Conservation (phyloP, 805 yeast genomes). For the Yamadazyma philogaea region DNA sequence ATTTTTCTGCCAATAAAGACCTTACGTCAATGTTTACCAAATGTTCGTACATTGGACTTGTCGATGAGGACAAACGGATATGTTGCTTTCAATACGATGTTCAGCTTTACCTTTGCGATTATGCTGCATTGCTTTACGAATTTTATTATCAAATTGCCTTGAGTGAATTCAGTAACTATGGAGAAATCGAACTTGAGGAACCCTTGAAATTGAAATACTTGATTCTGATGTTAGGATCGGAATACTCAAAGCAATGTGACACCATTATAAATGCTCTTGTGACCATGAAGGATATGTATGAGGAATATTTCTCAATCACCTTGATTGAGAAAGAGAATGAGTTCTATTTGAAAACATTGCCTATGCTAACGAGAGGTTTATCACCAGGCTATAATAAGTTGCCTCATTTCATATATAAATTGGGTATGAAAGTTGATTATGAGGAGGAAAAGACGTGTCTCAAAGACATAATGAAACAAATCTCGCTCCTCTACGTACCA, state of each 20-base stretch:
- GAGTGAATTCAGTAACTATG: conserved; percentile 79
- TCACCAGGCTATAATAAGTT: conserved; percentile 62
- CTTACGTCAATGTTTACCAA: conserved; percentile 68
- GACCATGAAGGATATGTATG: conserved; percentile 70
- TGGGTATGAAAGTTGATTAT: conserved; percentile 63
- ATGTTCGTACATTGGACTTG: conserved; percentile 76
- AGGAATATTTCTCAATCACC: conserved; percentile 69
- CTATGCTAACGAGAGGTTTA: conserved; percentile 65
- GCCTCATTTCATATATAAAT: conserved; percentile 60
- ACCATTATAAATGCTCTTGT: conserved; percentile 15
- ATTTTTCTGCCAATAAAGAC: conserved; percentile 42
- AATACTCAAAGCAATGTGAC: conserved; percentile 13
- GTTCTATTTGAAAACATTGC: conserved; percentile 51
- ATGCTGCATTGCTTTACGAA: conserved; percentile 62
- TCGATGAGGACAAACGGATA: conserved; percentile 65
- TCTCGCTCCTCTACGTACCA: conserved; percentile 75
- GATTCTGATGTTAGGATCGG: conserved; percentile 32
- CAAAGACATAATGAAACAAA: conserved; percentile 57
- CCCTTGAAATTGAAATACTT: conserved; percentile 29
- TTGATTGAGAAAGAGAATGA: conserved; percentile 33
- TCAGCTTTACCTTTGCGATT: conserved; percentile 74
- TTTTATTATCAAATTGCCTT: conserved; percentile 80
- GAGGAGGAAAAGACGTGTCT: conserved; percentile 67
- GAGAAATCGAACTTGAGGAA: conserved; percentile 34
- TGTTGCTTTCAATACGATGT: conserved; percentile 86